Evolutionary conservation across 1,284 basidiomycete genomes (phyloP), one percentile per base, ranked within the genome.

Genomic region (Amylostereum chailletii): DNA sequence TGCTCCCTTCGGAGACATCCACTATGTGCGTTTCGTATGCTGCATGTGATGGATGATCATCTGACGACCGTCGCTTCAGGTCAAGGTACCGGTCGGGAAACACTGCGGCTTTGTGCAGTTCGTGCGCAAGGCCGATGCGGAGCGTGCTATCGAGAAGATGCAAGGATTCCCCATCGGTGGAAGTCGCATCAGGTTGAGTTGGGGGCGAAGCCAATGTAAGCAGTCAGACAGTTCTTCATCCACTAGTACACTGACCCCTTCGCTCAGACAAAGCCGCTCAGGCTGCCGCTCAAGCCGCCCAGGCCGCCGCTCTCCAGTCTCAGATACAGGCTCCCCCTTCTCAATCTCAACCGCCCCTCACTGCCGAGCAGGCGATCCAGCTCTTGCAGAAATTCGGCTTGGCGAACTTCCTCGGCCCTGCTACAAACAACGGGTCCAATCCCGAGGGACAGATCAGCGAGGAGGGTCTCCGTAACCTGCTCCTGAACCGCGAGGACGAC

Each of bases 91-190:
- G 2, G 86, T 91, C 30, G 92, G 91, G 45, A 96, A 96, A 62
- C 90, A 94, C 53, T 96, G 94, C 60, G 93, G 94, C 0, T 97
- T 97, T 59, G 93, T 97, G 31, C 93, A 95, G 67, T 96, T 92
- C 60, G 88, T 94, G 30, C 77, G 83, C 55, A 94, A 96, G 68
- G 81, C 80, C 8, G 94, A 96, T 65, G 94, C 94, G 4, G 91
- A 95, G 63, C 76, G 79, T 30, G 93, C 94, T 2, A 96, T 97
- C 57, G 88, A 93, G 66, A 89, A 90, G 66, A 94, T 96, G 92
- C 93, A 96, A 69, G 92, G 91, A 27, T 96, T 94, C 65, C 90
- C 90, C 4, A 86, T 96, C 57, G 90, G 90, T 42, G 91, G 91
- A 9, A 92, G 90, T 54, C 77, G 90, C 56, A 93, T 97, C 58